phyloP scores from a whole-genome alignment of 2,329 filamentous ascomycete genomes.

The Aspergillus japonicus region DNA sequence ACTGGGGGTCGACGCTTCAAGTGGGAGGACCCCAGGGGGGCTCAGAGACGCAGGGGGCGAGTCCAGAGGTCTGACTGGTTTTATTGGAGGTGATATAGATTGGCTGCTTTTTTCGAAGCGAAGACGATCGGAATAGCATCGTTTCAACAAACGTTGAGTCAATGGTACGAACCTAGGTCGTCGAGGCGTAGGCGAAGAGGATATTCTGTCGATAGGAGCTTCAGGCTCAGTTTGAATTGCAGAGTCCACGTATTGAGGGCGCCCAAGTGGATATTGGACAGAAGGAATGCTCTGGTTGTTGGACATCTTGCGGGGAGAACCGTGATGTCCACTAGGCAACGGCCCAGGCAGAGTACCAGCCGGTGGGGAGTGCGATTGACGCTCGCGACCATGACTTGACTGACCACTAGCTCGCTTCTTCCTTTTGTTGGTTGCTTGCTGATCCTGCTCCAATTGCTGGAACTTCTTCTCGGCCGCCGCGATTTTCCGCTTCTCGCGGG shows the following conservation, averaged over 20 bases:
- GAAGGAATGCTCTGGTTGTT: slow-evolving; percentile 28
- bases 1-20: slow-evolving; percentile 13
- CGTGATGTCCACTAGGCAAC: slow-evolving; percentile 25
- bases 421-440: slow-evolving; percentile 50
- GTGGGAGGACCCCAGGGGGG: slow-evolving; percentile 9
- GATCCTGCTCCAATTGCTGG: slow-evolving; percentile 59
- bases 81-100: slow-evolving; percentile 16
- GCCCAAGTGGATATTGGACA: slow-evolving; percentile 25
- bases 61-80: slow-evolving; percentile 5
- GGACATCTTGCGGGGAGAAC: slow-evolving; percentile 32
- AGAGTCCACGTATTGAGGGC: slow-evolving; percentile 41
- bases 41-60: slow-evolving; percentile 15
- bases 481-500: slow-evolving; percentile 62
- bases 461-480: slow-evolving; percentile 63
- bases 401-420: slow-evolving; percentile 58
- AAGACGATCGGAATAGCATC: slow-evolving; percentile 42
- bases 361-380: slow-evolving; percentile 39
- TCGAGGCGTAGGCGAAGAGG: slow-evolving; percentile 20
- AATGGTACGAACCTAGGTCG: slow-evolving; percentile 40
- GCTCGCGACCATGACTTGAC: slow-evolving; percentile 48
- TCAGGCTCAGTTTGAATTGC: slow-evolving; percentile 47
- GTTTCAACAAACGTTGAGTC: slow-evolving; percentile 43
- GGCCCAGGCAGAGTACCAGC: slow-evolving; percentile 28
- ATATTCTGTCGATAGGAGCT: slow-evolving; percentile 30
- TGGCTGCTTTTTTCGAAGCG: slow-evolving; percentile 31